phyloP scores from a whole-genome alignment of 2,329 filamentous ascomycete species.

The Cephalotrichum gorgonifer region DNA sequence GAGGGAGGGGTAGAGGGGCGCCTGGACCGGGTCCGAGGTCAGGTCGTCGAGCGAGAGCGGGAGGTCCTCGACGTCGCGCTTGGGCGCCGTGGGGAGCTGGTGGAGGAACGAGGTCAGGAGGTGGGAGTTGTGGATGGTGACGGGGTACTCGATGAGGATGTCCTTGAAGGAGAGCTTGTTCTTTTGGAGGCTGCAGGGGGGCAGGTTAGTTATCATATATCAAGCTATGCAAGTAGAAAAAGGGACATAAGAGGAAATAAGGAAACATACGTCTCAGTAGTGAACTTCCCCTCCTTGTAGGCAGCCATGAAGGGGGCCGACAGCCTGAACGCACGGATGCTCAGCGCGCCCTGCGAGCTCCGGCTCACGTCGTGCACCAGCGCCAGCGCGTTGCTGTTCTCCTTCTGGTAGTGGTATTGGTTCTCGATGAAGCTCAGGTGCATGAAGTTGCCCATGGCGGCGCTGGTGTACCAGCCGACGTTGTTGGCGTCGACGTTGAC shows the following conservation, averaged over 20 bases:
- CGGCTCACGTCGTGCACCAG: conserved; percentile 93
- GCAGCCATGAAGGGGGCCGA: conserved; percentile 80
- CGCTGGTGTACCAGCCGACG: conserved; percentile 97
- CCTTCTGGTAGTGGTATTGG: conserved; percentile 93
- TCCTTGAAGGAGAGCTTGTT: conserved; percentile 89
- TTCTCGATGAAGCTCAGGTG: conserved; percentile 95
- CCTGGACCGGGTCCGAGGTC: conserved; percentile 48
- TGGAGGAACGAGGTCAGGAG: conserved; percentile 92
- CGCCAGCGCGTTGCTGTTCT: conserved; percentile 79
- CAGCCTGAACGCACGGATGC: conserved; percentile 82
- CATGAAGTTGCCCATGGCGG: conserved; percentile 97
- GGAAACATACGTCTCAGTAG: conserved; percentile 69
- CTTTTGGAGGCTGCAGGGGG: conserved; percentile 67
- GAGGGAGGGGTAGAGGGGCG: conserved; percentile 75
- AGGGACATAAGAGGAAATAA: conserved; percentile 7
- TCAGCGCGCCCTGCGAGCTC: conserved; percentile 84
- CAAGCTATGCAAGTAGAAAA: not conserved
- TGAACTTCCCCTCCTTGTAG: conserved; percentile 97
- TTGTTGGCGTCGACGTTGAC: conserved; percentile 98
- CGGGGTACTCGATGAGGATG: conserved; percentile 81
- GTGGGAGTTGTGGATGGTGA: conserved; percentile 92
- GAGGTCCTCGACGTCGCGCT: conserved; percentile 55
- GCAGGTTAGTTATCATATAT: conserved; percentile 7
- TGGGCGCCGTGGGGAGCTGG: conserved; percentile 65
- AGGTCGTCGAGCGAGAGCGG: conserved; percentile 73